phyloP scores from a whole-genome alignment of 192 early-diverging fungal genomes.

The Neocallimastix lanati region DNA sequence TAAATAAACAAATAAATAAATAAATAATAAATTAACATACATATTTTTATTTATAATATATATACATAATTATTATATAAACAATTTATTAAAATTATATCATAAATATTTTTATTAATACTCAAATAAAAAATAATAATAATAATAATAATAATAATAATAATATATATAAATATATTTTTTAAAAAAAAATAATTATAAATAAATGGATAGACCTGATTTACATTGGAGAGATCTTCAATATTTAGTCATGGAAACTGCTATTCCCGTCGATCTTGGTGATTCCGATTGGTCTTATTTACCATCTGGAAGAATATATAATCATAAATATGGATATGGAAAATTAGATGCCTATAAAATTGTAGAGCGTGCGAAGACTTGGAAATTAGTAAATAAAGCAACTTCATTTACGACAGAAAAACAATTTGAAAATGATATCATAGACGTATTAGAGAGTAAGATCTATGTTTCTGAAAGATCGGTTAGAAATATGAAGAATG shows the following conservation, averaged over 20 bases:
- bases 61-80: no score
- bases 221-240: slow-evolving; percentile 89
- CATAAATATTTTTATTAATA: no score
- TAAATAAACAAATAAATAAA: no score
- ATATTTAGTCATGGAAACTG: slow-evolving; percentile 58
- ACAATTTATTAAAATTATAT: no score
- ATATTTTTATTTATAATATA: no score
- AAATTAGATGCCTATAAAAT: slow-evolving; percentile 65
- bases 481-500: neutral
- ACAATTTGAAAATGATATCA: neutral
- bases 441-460: no score
- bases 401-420: slow-evolving; percentile 20
- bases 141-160: slow-evolving; percentile 20
- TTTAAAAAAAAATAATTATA: no score
- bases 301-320: slow-evolving; percentile 62
- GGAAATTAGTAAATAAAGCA: slow-evolving; percentile 43
- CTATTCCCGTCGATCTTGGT: slow-evolving; percentile 43
- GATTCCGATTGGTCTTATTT: slow-evolving; percentile 57
- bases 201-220: no score
- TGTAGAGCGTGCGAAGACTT: slow-evolving; percentile 56
- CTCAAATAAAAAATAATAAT: no score
- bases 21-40: no score
- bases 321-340: slow-evolving; percentile 90
- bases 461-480: neutral
- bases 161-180: no score